A percentile compares a stretch with the other conserved stretches of the same genome.
Evolutionary conservation across 441 rosid species (phyloP).

Genomic region (Daphne laureola): DNA sequence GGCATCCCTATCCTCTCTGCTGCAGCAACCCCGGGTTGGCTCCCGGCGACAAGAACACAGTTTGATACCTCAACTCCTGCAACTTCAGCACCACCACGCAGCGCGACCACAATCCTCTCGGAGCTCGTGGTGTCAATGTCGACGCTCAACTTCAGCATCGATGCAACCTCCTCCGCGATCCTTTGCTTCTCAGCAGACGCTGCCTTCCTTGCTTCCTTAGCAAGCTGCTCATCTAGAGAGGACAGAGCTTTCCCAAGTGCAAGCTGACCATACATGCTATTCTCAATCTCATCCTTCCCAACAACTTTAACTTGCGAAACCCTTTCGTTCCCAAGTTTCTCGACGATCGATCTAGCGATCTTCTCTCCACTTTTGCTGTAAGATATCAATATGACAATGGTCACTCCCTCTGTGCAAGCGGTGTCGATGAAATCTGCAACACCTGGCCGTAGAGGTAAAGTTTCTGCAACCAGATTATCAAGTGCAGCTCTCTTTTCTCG

Average conservation of each 20-base stretch:
- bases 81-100: conserved; percentile 83
- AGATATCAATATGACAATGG: conserved; percentile 47
- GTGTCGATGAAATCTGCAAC: conserved; percentile 68
- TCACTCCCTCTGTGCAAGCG: conserved; percentile 48
- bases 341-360: conserved; percentile 67
- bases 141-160: conserved; percentile 73
- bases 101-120: conserved; percentile 71
- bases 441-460: conserved; percentile 77
- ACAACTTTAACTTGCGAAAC: conserved; percentile 50
- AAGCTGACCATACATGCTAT: conserved; percentile 79
- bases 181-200: conserved; percentile 81
- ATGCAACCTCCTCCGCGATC: conserved; percentile 89
- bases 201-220: conserved; percentile 77
- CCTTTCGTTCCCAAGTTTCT: conserved; percentile 74
- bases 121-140: conserved; percentile 66
- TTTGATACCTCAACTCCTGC: conserved; percentile 40
- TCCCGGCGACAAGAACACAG: conserved; percentile 82
- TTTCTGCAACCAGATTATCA: conserved; percentile 57
- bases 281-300: conserved; percentile 54
- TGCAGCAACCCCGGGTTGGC: conserved; percentile 67
- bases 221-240: conserved; percentile 62
- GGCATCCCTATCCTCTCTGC: conserved; percentile 84
- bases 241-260: conserved; percentile 49
- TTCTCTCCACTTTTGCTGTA: conserved; percentile 67
- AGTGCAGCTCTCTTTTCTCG: conserved; percentile 78